Conservation (phyloP, 768 basidiomycete species). For the Ramaria sp. region DNA sequence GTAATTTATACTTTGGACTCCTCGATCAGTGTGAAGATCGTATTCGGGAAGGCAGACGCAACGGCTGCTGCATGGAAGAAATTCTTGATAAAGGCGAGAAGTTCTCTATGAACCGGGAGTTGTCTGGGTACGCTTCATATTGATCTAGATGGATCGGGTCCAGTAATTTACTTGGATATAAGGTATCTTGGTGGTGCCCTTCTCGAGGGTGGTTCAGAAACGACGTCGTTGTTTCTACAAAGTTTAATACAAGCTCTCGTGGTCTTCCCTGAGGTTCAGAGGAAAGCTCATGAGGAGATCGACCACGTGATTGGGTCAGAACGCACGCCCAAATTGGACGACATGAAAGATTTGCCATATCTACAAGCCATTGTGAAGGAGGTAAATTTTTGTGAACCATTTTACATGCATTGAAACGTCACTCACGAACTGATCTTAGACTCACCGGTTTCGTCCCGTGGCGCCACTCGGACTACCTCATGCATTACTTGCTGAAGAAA, state of each 20-base stretch:
- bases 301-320: constrained; percentile 14
- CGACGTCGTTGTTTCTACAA: constrained; percentile 16
- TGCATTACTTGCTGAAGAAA: not conserved
- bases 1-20: constrained; percentile 21
- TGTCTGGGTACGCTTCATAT: constrained; percentile 14
- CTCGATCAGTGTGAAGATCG: constrained; percentile 18
- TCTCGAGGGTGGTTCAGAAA: constrained; percentile 24
- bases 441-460: not conserved
- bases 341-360: constrained; percentile 21
- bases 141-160: not conserved
- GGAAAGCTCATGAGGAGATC: constrained; percentile 18
- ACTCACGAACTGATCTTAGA: not conserved
- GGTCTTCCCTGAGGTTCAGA: constrained; percentile 16
- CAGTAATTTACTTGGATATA: not conserved
- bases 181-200: constrained; percentile 24
- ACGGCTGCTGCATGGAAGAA: constrained; percentile 24
- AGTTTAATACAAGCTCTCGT: constrained; percentile 12
- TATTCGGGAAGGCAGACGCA: constrained; percentile 16
- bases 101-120: constrained; percentile 17
- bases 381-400: not conserved
- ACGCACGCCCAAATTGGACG: constrained; percentile 17
- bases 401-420: not conserved
- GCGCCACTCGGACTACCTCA: not conserved
- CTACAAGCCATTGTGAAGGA: constrained; percentile 25
- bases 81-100: constrained; percentile 17